Conservation (phyloP, 768 basidiomycete genomes). For the Clathrus columnatus region DNA sequence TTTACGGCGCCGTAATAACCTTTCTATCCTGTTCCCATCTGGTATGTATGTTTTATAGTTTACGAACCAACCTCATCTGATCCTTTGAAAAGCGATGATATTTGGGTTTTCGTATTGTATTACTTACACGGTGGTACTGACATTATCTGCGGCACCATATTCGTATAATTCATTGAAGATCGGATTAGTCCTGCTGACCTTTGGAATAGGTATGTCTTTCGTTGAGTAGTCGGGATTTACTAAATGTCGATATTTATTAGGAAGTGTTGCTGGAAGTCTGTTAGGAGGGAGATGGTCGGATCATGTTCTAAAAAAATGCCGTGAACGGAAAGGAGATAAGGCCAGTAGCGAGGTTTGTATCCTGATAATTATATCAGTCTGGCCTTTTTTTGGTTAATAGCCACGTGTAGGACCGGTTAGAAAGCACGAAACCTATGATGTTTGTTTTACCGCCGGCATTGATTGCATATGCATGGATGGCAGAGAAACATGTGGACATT, state of each 20-base stretch:
- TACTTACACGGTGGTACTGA: conserved; percentile 66
- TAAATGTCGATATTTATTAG: conserved; percentile 17
- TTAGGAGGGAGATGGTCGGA: conserved; percentile 56
- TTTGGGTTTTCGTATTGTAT: conserved; percentile 68
- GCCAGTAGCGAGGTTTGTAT: conserved; percentile 54
- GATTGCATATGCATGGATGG: conserved; percentile 70
- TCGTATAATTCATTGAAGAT: conserved; percentile 58
- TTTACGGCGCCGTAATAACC: conserved; percentile 55
- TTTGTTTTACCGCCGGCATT: conserved; percentile 49
- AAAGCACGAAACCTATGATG: conserved; percentile 52
- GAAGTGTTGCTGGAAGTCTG: conserved; percentile 44
- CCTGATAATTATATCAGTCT: background rate
- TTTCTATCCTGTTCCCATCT: conserved; percentile 55
- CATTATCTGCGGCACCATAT: conserved; percentile 50
- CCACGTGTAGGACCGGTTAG: conserved; percentile 56
- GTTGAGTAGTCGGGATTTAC: background rate
- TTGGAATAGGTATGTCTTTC: conserved; percentile 48
- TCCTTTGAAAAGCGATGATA: conserved; percentile 41
- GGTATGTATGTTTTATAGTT: conserved; percentile 35
- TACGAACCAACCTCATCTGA: conserved; percentile 1
- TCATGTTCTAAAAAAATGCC: conserved; percentile 33
- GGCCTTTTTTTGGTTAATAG: no score
- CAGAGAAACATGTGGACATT: conserved; percentile 51
- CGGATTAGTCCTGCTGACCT: conserved; percentile 69
- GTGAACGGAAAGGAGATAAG: conserved; percentile 35